A percentile compares a stretch with the other conserved stretches of the same genome.
These are phyloP conservation scores for Stagonosporopsis cucurbitacearum DNA, from an alignment of 2,329 filamentous ascomycete genomes.

Conservation along the genomic window DNA sequence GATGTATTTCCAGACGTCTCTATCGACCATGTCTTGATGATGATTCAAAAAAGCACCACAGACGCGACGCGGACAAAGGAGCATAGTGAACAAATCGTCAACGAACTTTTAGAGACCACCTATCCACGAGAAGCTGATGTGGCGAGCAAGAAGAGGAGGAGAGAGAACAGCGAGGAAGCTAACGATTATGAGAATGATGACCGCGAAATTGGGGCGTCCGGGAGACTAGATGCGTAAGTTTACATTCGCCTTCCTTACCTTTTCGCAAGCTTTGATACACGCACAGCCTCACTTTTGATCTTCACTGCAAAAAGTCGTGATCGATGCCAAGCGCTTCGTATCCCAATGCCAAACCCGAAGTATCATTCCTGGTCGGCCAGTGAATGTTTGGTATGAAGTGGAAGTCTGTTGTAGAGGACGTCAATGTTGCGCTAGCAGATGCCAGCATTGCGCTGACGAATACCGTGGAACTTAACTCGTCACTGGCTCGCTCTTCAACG, in stretches of 20 bases:
- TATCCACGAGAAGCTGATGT: conserved; percentile 46
- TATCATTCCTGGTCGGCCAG: not conserved
- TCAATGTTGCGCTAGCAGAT: conserved; percentile 1
- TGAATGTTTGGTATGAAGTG: not conserved
- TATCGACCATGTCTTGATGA: conserved; percentile 37
- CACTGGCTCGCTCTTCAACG: not conserved
- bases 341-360: not conserved
- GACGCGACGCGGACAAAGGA: conserved; percentile 29
- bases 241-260: not conserved
- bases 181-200: conserved; percentile 34
- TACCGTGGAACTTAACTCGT: not conserved
- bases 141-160: conserved; percentile 38
- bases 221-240: conserved; percentile 39
- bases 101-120: conserved; percentile 36
- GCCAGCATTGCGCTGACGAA: not conserved
- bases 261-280: not conserved
- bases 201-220: conserved; percentile 13
- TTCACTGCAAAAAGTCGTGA: not conserved
- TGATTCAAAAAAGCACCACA: conserved; percentile 34
- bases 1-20: conserved; percentile 45
- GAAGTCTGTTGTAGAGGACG: not conserved
- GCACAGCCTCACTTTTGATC: not conserved
- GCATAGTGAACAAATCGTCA: conserved; percentile 39
- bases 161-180: conserved; percentile 28
- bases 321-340: not conserved